Conservation (phyloP, 768 basidiomycete species). For the Tulasnella sp. region DNA sequence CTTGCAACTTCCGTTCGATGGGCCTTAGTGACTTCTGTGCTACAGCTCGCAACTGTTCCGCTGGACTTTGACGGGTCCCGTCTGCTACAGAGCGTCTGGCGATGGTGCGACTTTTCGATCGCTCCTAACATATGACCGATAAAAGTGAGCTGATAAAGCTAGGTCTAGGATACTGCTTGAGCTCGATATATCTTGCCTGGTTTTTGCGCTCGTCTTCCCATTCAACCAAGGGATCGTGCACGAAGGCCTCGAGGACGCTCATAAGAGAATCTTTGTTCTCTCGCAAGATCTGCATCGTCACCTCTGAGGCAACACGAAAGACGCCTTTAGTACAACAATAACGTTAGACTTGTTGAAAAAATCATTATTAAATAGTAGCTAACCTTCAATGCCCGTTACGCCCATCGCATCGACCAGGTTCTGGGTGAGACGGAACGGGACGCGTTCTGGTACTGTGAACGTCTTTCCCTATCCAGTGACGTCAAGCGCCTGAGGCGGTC, state of each 20-base stretch:
- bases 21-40: slow-evolving; percentile 68
- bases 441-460: slow-evolving; percentile 79
- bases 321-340: slow-evolving; percentile 64
- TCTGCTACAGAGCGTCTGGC: not conserved
- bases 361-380: not conserved
- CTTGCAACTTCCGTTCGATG: slow-evolving; percentile 68
- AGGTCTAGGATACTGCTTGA: too few species aligned
- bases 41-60: slow-evolving; percentile 41
- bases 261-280: slow-evolving; percentile 87
- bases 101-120: not conserved
- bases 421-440: slow-evolving; percentile 90
- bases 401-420: slow-evolving; percentile 89
- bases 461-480: slow-evolving; percentile 50
- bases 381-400: slow-evolving; percentile 85
- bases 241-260: slow-evolving; percentile 92
- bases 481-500: not conserved
- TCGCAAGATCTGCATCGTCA: slow-evolving; percentile 75
- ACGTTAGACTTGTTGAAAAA: too few species aligned
- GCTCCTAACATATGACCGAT: not conserved
- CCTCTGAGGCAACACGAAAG: slow-evolving; percentile 83
- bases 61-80: not conserved
- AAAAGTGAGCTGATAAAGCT: not conserved
- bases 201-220: slow-evolving; percentile 80
- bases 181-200: slow-evolving; percentile 35
- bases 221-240: slow-evolving; percentile 93